Evolutionary conservation across 2,329 filamentous ascomycete species (phyloP), one percentile per base, ranked within the genome.

Genomic region (Helicocarpus griseus): DNA sequence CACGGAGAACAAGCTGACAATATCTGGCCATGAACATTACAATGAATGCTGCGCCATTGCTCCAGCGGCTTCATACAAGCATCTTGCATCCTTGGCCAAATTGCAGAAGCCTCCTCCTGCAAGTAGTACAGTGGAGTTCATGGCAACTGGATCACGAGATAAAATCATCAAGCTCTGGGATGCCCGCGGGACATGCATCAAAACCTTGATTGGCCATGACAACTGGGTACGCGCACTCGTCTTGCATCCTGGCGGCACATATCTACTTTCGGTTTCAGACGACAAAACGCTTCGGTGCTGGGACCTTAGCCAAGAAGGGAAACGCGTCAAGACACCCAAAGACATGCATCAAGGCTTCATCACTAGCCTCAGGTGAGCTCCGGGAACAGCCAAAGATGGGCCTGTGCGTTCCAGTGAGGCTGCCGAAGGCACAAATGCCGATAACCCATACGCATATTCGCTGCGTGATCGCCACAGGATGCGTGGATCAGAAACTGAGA

Each of bases 151-250:
- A 7, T 85, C 83, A 4, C 76, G 88, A 65, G 88, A 93, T 68
- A 93, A 91, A 73, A 84, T 81, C 0, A 90, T 94, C 64, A 82
- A 81, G 60, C 69, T 94, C 11, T 91, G 87, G 86, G 85, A 90
- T 64, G 77, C 81, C 3, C 77, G 33, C 33, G 33, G 33, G 33
- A 36, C 33, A 14, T 80, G 86, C 57, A 80, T 94, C 63, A 88
- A 86, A 64, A 88, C 84, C 0, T 73, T 94, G 3, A 70, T 79
- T 1, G 88, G 88, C 1, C 88, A 94, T 64, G 88, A 94, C 65
- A 94, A 93, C 65, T 94, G 88, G 88, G 80, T 94, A 8, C 80
- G 86, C 41, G 83, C 78, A 0, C 69, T 93, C 4, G 81, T 86
- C 3, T 94, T 91, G 65, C 88, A 93, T 60, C 88, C 88, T 0